Evolutionary conservation across 139 green algal genomes (phyloP).

Genomic region (Asterochloris erici): DNA sequence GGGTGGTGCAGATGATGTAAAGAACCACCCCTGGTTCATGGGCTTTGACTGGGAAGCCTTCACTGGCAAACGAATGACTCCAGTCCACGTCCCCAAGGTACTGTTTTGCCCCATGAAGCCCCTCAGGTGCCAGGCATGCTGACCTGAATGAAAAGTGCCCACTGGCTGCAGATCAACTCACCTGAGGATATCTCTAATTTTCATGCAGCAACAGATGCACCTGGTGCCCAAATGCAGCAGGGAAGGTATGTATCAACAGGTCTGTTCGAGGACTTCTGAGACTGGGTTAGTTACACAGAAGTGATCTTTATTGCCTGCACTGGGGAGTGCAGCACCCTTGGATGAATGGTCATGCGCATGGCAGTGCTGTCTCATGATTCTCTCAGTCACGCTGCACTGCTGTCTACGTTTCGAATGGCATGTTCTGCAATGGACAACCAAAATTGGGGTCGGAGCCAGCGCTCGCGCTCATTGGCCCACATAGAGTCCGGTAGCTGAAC

Average conservation of each 20-base stretch:
- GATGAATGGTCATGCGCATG: too few relatives aligned
- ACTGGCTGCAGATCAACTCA: conserved; percentile 35
- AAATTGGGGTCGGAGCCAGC: too few relatives aligned
- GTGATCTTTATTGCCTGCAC: too few relatives aligned
- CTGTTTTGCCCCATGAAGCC: neutral
- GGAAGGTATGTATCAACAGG: conserved; percentile 59
- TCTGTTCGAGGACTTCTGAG: conserved; percentile 61
- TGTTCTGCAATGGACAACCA: too few relatives aligned
- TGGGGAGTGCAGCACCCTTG: too few relatives aligned
- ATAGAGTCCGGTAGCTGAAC: too few relatives aligned
- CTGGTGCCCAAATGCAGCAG: conserved; percentile 27
- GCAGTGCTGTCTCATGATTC: too few relatives aligned
- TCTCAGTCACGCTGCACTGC: too few relatives aligned
- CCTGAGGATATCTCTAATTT: conserved; percentile 65
- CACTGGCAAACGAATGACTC: conserved; percentile 43
- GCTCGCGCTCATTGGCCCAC: too few relatives aligned
- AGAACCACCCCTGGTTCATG: conserved; percentile 85
- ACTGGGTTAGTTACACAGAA: neutral
- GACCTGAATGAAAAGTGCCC: neutral
- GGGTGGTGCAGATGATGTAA: conserved; percentile 65
- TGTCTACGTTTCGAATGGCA: too few relatives aligned
- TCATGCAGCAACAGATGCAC: conserved; percentile 22
- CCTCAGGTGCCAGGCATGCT: neutral
- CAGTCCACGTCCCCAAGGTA: conserved; percentile 74
- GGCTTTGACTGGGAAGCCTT: conserved; percentile 86